These are phyloP conservation scores for Diplocarpon mali DNA, from an alignment of 2,329 filamentous ascomycete genomes.

Conservation along the genomic window DNA sequence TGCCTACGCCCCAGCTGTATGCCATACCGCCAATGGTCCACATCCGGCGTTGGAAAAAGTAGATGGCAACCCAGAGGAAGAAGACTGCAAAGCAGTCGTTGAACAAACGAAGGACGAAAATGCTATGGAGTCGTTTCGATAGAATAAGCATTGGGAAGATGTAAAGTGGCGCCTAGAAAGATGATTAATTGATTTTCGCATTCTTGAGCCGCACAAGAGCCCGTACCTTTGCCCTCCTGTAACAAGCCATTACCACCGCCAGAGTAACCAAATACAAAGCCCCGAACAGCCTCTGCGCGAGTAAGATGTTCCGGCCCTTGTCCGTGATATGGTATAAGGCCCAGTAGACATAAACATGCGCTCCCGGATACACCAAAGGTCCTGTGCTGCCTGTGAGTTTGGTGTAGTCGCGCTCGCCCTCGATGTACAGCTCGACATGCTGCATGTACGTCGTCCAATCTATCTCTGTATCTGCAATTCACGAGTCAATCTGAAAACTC, in stretches of 20 bases:
- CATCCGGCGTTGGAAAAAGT: constrained; percentile 58
- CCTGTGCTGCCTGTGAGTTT: constrained; percentile 81
- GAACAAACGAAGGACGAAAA: constrained; percentile 87
- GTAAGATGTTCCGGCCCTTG: constrained; percentile 60
- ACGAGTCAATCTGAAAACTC: not conserved
- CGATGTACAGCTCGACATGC: constrained; percentile 68
- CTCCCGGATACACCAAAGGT: constrained; percentile 88
- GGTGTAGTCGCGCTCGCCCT: constrained; percentile 81
- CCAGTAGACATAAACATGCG: constrained; percentile 86
- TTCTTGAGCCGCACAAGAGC: too few relatives aligned
- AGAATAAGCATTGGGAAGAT: constrained; percentile 75
- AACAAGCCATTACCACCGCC: constrained; percentile 70
- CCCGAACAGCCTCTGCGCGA: constrained; percentile 78
- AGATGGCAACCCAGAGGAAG: constrained; percentile 75
- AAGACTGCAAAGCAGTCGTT: constrained; percentile 87
- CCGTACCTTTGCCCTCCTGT: constrained; percentile 58
- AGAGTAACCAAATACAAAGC: constrained; percentile 68
- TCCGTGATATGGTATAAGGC: constrained; percentile 68
- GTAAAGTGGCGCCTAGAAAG: constrained; percentile 63
- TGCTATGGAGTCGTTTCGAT: constrained; percentile 86
- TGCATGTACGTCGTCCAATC: constrained; percentile 98
- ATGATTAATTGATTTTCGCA: constrained; percentile 4
- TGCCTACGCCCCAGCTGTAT: constrained; percentile 72
- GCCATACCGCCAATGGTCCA: constrained; percentile 64
- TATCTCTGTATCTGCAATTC: constrained; percentile 74